Evolutionary conservation across 2,329 filamentous ascomycete species (phyloP).

Genomic region (Teratosphaeria epicoccoides): DNA sequence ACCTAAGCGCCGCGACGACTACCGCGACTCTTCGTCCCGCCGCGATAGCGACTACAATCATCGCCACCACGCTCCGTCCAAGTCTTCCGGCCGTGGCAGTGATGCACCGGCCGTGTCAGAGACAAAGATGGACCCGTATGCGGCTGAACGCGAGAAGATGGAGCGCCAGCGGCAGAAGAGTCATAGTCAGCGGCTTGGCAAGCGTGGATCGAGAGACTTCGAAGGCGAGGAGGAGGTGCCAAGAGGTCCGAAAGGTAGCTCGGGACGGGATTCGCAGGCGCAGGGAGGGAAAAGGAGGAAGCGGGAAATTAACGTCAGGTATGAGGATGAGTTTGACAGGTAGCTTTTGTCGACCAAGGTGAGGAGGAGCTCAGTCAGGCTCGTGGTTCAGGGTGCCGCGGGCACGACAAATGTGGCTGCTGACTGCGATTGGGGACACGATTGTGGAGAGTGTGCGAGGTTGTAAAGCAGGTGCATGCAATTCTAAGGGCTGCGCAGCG

Average conservation of each 20-base stretch:
- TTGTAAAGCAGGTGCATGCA: too few species aligned
- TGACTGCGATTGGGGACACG: too few species aligned
- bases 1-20: slow-evolving; percentile 5
- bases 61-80: slow-evolving; percentile 2
- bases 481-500: too few species aligned
- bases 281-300: neutral
- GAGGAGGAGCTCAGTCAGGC: neutral
- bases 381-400: neutral
- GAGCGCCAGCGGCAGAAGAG: slow-evolving; percentile 58
- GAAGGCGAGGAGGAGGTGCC: slow-evolving; percentile 20
- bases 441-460: too few species aligned
- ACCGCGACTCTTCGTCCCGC: slow-evolving; percentile 1
- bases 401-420: neutral
- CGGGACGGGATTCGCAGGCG: neutral
- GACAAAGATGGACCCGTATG: slow-evolving; percentile 22
- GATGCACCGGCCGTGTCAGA: slow-evolving; percentile 4
- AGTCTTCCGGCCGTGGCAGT: neutral
- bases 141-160: slow-evolving; percentile 22
- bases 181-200: slow-evolving; percentile 39
- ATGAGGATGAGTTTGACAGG: slow-evolving; percentile 8
- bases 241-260: slow-evolving; percentile 41
- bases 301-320: slow-evolving; percentile 6
- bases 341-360: neutral
- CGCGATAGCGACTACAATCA: slow-evolving; percentile 1
- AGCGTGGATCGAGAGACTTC: slow-evolving; percentile 22